Base-by-base conservation (phyloP, 2,329 filamentous ascomycete genomes). In the Ophiostoma populinum region DNA sequence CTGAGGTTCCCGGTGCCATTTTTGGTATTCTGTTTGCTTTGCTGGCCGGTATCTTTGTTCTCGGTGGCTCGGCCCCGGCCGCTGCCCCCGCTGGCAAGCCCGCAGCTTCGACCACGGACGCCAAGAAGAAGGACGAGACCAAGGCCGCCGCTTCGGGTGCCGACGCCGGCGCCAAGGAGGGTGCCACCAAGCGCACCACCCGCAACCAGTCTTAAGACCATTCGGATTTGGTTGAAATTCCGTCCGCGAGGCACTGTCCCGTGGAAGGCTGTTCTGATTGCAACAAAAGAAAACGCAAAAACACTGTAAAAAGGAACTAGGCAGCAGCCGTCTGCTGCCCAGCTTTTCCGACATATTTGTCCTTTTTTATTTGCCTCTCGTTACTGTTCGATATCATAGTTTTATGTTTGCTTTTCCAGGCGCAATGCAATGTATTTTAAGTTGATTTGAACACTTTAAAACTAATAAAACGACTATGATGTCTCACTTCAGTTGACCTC, bases 1-100 rank as follows among this genome's bases (percentile, higher is more conserved):
- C 90, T 45, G 90, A 94, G 62, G 77, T 92, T 47, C 82, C 85
- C 43, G 85, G 75, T 51, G 81, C 74, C 51, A 62, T 92, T 50
- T 79, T 65, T 51, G 80, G 76, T 45, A 55, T 85, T 44, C 54
- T 92, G 42, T 72, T 77, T 45, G 49, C 93, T 43, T 57, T 92
- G 44, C 58, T 80, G 43, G 67, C 71, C 47, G 59, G 80, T 43
- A 56, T 87, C 48, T 30, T 44, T 13, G 22, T 36, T 8, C 29
- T 72, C 43, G 71, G 73, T 48, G 65, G 66, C 48, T 65, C 70
- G 38, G 62, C 80, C 37, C 70, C 80, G 45, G 70, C 76, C 49
- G 9, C 24, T 7, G 16, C 24, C 9, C 24, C 33, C 8, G 21
- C 20, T 16, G 66, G 68, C 51, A 83, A 92, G 75, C 75, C 80